These are phyloP conservation scores for Suillus weaverae DNA, from an alignment of 768 basidiomycete genomes.

Conservation along the genomic window DNA sequence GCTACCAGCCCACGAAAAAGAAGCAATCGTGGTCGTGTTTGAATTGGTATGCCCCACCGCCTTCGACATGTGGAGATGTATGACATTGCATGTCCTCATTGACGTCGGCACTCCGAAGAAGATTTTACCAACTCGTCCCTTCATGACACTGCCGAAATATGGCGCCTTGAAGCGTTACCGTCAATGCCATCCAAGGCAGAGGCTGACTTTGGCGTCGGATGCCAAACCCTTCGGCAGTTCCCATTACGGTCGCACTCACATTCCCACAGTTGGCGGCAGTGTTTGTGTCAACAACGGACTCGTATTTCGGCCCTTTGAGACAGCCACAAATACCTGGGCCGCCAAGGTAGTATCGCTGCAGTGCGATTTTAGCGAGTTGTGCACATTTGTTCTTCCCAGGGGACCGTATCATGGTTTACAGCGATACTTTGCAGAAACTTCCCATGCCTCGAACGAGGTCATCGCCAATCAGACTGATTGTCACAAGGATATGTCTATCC, in stretches of 20 bases:
- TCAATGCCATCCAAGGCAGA: conserved; percentile 18
- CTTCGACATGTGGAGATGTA: conserved; percentile 45
- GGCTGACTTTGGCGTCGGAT: conserved; percentile 24
- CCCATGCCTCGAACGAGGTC: conserved; percentile 43
- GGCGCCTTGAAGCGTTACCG: conserved; percentile 13
- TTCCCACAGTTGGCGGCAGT: conserved; percentile 16
- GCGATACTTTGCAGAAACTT: conserved; percentile 34
- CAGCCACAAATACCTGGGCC: conserved; percentile 14
- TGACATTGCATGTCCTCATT: conserved; percentile 39
- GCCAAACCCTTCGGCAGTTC: conserved; percentile 21
- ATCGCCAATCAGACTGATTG: conserved; percentile 45
- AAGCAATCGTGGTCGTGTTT: conserved; percentile 39
- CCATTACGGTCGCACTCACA: conserved; percentile 14
- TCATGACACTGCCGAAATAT: conserved; percentile 21
- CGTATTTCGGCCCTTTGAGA: conserved; percentile 32
- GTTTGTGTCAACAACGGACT: conserved; percentile 40
- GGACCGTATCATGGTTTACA: conserved; percentile 37
- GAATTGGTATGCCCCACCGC: conserved; percentile 41
- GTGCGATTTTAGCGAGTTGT: conserved; percentile 17
- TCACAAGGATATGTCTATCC: conserved; percentile 38
- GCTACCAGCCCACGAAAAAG: conserved; percentile 30
- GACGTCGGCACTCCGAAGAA: conserved; percentile 31
- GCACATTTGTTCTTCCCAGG: conserved; percentile 33
- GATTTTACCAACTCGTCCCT: conserved; percentile 6
- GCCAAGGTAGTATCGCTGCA: conserved; percentile 9